Evolutionary conservation across 176 grass and related monocot genomes (phyloP), one percentile per base, ranked within the genome.

Genomic region (Chloris gayana): DNA sequence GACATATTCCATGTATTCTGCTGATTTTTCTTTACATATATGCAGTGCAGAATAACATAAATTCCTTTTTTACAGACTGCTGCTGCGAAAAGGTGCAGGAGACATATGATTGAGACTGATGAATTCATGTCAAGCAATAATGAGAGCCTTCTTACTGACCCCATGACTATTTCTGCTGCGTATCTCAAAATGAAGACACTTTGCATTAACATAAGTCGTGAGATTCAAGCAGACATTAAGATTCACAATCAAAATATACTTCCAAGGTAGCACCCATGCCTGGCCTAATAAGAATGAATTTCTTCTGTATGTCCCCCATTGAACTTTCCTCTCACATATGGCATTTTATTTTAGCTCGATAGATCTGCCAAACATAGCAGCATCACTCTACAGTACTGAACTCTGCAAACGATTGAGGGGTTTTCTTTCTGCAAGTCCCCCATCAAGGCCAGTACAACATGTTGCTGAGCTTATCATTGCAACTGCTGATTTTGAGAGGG

Each of bases 111-210:
- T 63, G 95, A 98, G 80, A 98, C 92, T 21, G 95, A 98, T 21
- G 95, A 98, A 60, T 98, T 98, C 80, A 85, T 94, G 73, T 94
- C 92, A 70, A 79, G 83, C 67, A 97, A 92, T 38, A 89, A 82
- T 17, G 95, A 98, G 77, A 89, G 83, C 47, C 90, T 95, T 74
- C 82, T 93, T 66, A 91, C 84, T 21, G 95, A 98, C 54, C 76
- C 88, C 29, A 88, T 98, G 80, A 87, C 84, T 62, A 88, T 94
- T 80, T 91, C 92, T 73, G 84, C 92, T 77, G 92, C 92, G 64
- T 98, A 98, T 85, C 84, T 88, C 41, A 98, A 94, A 90, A 98
- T 98, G 95, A 94, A 98, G 77, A 93, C 69, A 69, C 65, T 98
- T 60, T 98, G 92, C 76, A 76, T 85, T 53, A 92, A 91, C 70